A percentile compares a stretch with the other conserved stretches of the same genome.
Conservation (phyloP, 23 red algal genomes). For the Chondrus crispus region DNA sequence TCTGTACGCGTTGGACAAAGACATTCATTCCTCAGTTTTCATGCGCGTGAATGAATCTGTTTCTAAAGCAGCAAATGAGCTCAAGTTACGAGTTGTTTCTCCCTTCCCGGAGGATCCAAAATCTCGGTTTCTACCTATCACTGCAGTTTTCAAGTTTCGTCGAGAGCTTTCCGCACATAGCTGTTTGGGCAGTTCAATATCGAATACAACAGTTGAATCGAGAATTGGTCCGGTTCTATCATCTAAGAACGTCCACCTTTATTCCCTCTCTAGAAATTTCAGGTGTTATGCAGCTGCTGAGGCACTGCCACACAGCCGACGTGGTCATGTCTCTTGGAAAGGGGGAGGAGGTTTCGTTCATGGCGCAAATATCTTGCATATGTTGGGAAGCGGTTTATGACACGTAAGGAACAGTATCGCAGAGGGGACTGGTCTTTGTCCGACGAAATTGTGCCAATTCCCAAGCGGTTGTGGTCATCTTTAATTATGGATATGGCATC, state of each 20-base stretch:
- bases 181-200: too few relatives aligned
- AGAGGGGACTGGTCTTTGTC: not conserved
- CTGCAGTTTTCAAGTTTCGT: too few relatives aligned
- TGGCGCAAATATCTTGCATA: too few relatives aligned
- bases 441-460: not conserved
- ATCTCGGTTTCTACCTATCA: too few relatives aligned
- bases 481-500: slow-evolving; percentile 8
- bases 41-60: too few relatives aligned
- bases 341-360: not conserved
- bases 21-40: too few relatives aligned
- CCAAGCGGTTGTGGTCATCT: not conserved
- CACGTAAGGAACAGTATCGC: not conserved
- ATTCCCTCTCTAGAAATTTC: not conserved
- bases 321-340: not conserved
- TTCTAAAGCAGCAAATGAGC: too few relatives aligned
- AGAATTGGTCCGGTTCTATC: not conserved
- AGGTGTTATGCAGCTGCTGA: not conserved
- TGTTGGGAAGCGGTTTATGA: not conserved
- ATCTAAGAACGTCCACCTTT: not conserved
- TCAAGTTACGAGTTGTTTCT: too few relatives aligned
- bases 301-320: not conserved
- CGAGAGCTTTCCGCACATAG: too few relatives aligned
- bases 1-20: not conserved
- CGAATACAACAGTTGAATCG: not conserved
- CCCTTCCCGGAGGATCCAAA: too few relatives aligned